Base-by-base conservation (phyloP, 2,329 filamentous ascomycete species). In the Chaetothyriales sp. region DNA sequence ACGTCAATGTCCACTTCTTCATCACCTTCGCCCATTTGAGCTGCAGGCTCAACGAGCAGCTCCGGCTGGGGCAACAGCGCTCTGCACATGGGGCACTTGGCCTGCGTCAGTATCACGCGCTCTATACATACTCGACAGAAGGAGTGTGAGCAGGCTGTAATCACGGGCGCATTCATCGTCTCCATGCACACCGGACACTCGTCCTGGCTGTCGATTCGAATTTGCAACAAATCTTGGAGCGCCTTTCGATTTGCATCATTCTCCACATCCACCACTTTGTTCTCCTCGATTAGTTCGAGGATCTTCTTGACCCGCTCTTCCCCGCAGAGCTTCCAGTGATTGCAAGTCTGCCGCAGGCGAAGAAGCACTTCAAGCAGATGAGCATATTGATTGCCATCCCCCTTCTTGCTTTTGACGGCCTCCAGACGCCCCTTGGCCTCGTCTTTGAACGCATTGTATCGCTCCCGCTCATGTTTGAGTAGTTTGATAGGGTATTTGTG, bases 161-260 rank as follows among this genome's bases (percentile, higher is more conserved):
- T 94, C 49, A 92, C 80, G 0, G 89, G 86, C 2, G 78, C 71
- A 22, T 80, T 78, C 2, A 90, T 73, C 0, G 73, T 70, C 28
- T 94, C 87, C 29, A 89, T 77, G 65, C 89, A 95, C 49, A 95
- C 78, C 0, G 86, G 75, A 62, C 89, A 95, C 54, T 89, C 83
- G 60, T 94, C 89, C 55, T 86, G 85, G 46, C 75, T 83, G 57
- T 94, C 86, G 51, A 90, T 84, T 56, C 80, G 81, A 6, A 94
- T 72, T 54, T 85, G 81, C 2, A 94, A 75, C 48, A 89, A 77
- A 51, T 85, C 78, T 61, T 89, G 86, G 15, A 94, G 71, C 9
- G 86, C 79, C 18, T 75, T 75, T 19, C 77, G 71, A 62, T 90
- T 94, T 65, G 88, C 82, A 0, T 78, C 75, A 45, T 61, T 58